Base-by-base conservation (phyloP, 202 grass and related monocot genomes). In the Bolboschoenoplectus hybrid region DNA sequence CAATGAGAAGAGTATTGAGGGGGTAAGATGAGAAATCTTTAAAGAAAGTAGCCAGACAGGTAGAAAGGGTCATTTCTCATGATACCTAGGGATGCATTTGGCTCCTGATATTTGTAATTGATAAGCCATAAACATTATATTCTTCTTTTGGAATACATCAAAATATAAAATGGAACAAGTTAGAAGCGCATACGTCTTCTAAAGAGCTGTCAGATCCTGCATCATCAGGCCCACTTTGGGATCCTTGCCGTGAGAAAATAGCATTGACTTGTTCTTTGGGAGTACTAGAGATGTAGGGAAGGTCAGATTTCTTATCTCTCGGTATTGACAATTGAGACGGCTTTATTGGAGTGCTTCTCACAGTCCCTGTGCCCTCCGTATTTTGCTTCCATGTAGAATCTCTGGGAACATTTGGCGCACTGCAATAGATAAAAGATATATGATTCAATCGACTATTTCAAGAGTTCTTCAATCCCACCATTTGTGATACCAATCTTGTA, bases 181-280 rank as follows among this genome's bases (percentile, higher is more conserved):
- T 81, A 10, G 53, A 86, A 88, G 64, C 89, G 87, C 87, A 87
- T 88, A 99, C 97, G 62, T 99, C 91, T 90, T 99, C 93, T 66
- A 88, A 88, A 88, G 91, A 89, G 89, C 74, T 88, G 83, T 90
- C 89, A 79, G 81, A 57, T 76, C 80, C 88, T 60, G 81, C 85
- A 78, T 83, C 53, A 85, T 89, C 89, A 77, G 75, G 53, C 36
- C 41, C 53, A 9, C 9, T 91, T 44, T 91, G 87, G 41, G 61
- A 66, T 82, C 87, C 93, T 87, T 84, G 88, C 32, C 63, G 86
- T 64, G 81, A 88, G 69, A 89, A 82, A 82, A 61, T 91, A 83
- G 84, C 47, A 63, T 70, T 99, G 87, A 93, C 92, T 82, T 74
- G 67, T 53, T 89, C 91, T 87, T 79, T 90, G 86, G 88, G 44